These are phyloP conservation scores for Sporothrix pallida DNA, from an alignment of 2,329 filamentous ascomycete genomes.

Conservation along the genomic window DNA sequence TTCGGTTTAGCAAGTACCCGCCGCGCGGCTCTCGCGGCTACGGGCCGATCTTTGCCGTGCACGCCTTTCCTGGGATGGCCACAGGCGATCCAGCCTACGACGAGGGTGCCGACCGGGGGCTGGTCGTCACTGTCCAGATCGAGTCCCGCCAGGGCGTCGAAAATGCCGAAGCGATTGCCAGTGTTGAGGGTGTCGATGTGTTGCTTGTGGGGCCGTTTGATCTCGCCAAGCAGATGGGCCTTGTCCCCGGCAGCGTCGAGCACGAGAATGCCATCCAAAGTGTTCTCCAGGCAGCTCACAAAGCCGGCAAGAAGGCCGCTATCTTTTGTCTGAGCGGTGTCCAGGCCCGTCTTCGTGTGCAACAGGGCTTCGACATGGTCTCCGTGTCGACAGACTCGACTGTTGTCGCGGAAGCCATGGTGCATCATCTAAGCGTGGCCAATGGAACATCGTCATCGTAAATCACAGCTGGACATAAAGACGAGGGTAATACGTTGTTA, in stretches of 20 bases:
- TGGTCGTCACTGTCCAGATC: slow-evolving; percentile 49
- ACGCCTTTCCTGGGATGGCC: slow-evolving; percentile 40
- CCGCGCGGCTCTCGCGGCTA: slow-evolving; percentile 37
- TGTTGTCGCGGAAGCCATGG: neutral
- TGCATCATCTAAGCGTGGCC: neutral
- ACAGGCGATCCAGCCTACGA: slow-evolving; percentile 44
- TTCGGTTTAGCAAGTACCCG: slow-evolving; percentile 39
- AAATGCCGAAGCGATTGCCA: slow-evolving; percentile 52
- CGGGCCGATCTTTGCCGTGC: slow-evolving; percentile 45
- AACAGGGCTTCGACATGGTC: neutral
- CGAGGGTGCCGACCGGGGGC: slow-evolving; percentile 42
- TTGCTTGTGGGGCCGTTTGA: slow-evolving; percentile 47
- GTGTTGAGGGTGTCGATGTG: slow-evolving; percentile 49
- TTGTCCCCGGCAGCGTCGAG: slow-evolving; percentile 42
- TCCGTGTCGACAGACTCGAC: neutral
- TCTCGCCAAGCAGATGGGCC: slow-evolving; percentile 48
- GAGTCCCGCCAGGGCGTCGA: slow-evolving; percentile 49
- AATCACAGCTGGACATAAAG: neutral
- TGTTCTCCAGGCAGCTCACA: slow-evolving; percentile 42
- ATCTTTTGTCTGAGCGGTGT: slow-evolving; percentile 45
- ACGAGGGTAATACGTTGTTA: neutral
- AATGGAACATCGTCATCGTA: neutral
- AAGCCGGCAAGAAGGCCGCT: slow-evolving; percentile 48
- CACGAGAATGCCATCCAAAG: slow-evolving; percentile 49
- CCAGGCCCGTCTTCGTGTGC: neutral